Percentiles rank a stretch among this genome's conserved stretches.
Conservation (phyloP, 2,329 filamentous ascomycete genomes). For the Colletotrichum lentis region DNA sequence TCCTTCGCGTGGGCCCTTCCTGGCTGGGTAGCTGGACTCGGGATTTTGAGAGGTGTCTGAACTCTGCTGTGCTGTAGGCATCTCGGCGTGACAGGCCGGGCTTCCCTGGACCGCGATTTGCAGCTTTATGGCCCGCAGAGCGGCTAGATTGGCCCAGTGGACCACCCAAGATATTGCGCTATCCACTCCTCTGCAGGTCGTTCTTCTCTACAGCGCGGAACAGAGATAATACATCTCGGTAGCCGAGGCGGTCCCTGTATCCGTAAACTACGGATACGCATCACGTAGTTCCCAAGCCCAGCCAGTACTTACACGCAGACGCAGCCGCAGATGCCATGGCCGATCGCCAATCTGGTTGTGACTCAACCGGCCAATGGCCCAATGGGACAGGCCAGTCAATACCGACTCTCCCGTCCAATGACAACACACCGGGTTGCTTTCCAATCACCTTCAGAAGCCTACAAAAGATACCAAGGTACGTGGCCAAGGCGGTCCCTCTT, state of each 20-base stretch:
- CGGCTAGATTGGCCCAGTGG: constrained; percentile 8
- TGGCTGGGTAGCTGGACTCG: background rate
- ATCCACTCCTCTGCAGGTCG: background rate
- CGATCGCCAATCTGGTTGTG: background rate
- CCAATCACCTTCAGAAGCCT: background rate
- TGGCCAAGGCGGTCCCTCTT: no score
- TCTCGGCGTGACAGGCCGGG: background rate
- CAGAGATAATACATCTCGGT: no score
- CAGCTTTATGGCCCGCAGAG: background rate
- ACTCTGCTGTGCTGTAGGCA: no score
- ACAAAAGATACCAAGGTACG: background rate
- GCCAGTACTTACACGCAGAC: no score
- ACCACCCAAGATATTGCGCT: constrained; percentile 3
- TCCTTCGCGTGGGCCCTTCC: background rate
- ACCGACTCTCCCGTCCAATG: background rate
- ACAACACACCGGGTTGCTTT: background rate
- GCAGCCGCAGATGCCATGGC: background rate
- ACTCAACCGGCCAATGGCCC: background rate
- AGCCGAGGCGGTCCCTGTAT: no score
- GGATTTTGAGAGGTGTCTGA: no score
- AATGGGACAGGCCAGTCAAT: background rate
- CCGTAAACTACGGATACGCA: no score
- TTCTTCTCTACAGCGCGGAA: background rate
- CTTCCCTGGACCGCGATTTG: background rate
- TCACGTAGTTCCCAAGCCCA: no score